Evolutionary conservation across 2,329 filamentous ascomycete species (phyloP), one percentile per base, ranked within the genome.

Genomic region (Lasiodiplodia gonubiensis): DNA sequence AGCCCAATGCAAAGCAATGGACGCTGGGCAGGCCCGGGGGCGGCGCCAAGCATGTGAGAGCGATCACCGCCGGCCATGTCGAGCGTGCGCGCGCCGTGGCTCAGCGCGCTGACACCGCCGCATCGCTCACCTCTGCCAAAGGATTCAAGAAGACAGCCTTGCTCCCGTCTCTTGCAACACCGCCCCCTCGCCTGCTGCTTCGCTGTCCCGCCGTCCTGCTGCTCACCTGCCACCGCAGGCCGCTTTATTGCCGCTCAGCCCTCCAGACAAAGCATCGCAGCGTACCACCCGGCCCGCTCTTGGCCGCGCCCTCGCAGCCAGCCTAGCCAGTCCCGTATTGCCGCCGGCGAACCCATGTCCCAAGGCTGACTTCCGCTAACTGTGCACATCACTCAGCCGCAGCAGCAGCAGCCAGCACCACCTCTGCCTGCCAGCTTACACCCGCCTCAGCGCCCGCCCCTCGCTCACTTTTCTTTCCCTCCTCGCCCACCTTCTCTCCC

Each of bases 401-500:
- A 67, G 66, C 57, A 57, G 64, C 64, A 66, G 64, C 54, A 46
- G 23, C 48, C 48, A 53, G 35, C 61, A 27, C 64, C 54, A 35
- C 33, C 46, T 67, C 65, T 67, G 65, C 65, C 55, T 61, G 65
- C 55, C 65, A 55, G 46, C 55, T 67, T 65, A 49, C 65, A 25
- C 55, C 48, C 48, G 33, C 65, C 51, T 48, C 42, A 46, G 37
- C 54, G 46, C 54, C 42, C 65, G 48, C 55, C 65, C 55, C 54
- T 61, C 63, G 63, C 63, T 48, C 49, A 53, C 63, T 42, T 65
- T 67, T 46, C 33, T 54, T 53, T 23, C 53, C 53, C 46, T 61
- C 48, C 52, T 25, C 33, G 30, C 21, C 33, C 48, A 35, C 42
- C 52, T 21, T 71, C 68, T 68, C 68, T 70, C 70, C 68, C 68